Base-by-base conservation (phyloP, 108 stramenopile species). In the Seminavis robusta region DNA sequence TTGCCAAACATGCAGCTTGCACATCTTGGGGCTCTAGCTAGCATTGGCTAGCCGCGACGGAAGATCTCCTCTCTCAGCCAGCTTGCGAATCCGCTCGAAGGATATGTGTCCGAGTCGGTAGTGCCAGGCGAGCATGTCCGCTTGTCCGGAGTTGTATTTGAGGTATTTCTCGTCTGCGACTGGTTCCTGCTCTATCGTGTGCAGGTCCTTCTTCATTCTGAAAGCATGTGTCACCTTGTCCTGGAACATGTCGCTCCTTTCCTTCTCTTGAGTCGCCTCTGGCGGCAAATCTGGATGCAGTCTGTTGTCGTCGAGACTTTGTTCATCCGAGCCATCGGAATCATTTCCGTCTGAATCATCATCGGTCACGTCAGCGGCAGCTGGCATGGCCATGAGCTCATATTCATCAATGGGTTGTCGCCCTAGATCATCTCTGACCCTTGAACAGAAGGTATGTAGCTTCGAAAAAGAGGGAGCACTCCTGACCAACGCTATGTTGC, bases 51-150 rank as follows among this genome's bases (percentile, higher is more conserved):
- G 38, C 29, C 57, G 44, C 2, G 36, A 8, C 25, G 73, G 73
- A 17, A 69, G 23, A 31, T 59, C 54, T 8, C 67, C 73, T 6
- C 33, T n/a, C 31, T 59, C 44, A 4, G 73, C 73, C 67, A 75
- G 59, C 19, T 33, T 2, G 21, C 48, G 61, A 0, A 75, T 34
- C 47, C 53, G 58, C 17, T 5, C 23, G 8, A 64, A 42, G 0
- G 73, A 39, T 25, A 37, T 6, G 36, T 76, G 74, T 3, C 59
- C 69, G 29, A 64, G 43, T 3, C 36, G 44, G 9, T 61, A 24
- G 27, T 76, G 74, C 5, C 34, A 54, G 1, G 39, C n/a, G 8
- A 76, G 53, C 21, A 75, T 25, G 39, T 74, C 55, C 10, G 66
- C 65, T 21, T 28, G 40, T 15, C n/a, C 21, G 4, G 65, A n/a